phyloP scores from a whole-genome alignment of 169 alveolate genomes.

The Plasmodium falciparum region DNA sequence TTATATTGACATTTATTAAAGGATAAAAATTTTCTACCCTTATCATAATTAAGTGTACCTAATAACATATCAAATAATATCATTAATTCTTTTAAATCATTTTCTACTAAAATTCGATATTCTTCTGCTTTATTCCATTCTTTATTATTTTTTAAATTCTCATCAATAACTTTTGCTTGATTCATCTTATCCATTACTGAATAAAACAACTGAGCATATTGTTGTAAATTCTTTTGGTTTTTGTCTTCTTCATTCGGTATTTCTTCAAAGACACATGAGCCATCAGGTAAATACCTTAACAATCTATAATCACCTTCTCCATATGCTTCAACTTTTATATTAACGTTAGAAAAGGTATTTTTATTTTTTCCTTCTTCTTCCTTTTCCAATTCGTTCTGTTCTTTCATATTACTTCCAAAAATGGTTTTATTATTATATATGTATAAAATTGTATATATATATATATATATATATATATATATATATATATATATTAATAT shows the following conservation, averaged over 20 bases:
- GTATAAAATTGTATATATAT: no score
- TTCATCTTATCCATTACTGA: constrained; percentile 41
- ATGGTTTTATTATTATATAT: background rate
- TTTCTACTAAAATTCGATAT: constrained; percentile 46
- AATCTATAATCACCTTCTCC: constrained; percentile 83
- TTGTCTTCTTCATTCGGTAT: constrained; percentile 60
- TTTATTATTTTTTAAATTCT: constrained; percentile 27
- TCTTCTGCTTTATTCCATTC: constrained; percentile 71
- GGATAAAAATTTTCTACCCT: constrained; percentile 62
- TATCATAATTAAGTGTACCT: constrained; percentile 67
- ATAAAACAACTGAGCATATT: constrained; percentile 59
- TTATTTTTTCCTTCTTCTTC: constrained; percentile 3
- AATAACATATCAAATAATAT: constrained; percentile 59
- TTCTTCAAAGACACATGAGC: constrained; percentile 69
- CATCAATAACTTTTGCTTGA: constrained; percentile 4
- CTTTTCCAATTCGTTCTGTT: background rate
- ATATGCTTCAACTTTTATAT: constrained; percentile 79
- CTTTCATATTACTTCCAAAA: constrained; percentile 1
- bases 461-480: no score
- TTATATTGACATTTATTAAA: constrained; percentile 42
- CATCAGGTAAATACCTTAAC: constrained; percentile 82
- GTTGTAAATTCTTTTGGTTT: constrained; percentile 49
- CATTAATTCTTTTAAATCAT: constrained; percentile 71
- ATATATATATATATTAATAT: no score
- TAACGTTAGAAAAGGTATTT: constrained; percentile 16